phyloP scores from a whole-genome alignment of 305 asterid species.

The Coffea humblotiana region DNA sequence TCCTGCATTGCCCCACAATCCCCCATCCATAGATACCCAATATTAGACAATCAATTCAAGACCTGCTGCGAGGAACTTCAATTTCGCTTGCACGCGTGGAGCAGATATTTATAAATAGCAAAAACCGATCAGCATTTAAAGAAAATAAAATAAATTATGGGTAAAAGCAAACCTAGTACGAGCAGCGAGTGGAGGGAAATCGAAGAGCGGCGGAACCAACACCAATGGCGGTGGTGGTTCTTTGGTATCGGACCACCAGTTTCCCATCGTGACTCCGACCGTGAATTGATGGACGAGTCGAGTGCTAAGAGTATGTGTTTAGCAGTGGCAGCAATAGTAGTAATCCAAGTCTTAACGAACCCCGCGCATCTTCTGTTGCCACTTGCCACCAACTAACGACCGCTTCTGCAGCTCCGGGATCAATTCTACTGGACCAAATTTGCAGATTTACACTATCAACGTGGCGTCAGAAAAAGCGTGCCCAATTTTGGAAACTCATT shows the following conservation, averaged over 20 bases:
- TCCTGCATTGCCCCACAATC: constrained; percentile 48
- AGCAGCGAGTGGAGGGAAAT: constrained; percentile 88
- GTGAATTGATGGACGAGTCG: neutral
- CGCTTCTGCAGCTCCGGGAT: constrained; percentile 26
- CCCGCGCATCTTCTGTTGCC: constrained; percentile 18
- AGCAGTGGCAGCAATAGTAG: neutral
- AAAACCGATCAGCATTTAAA: neutral
- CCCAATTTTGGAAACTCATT: neutral
- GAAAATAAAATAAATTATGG: neutral
- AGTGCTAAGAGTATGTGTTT: neutral
- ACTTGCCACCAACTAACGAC: constrained; percentile 25
- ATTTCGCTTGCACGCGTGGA: neutral
- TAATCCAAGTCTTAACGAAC: constrained; percentile 25
- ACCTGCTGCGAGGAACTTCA: neutral
- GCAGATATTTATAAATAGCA: neutral
- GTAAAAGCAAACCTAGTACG: constrained; percentile 57
- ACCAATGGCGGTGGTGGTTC: constrained; percentile 81
- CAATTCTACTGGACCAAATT: neutral
- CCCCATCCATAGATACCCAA: neutral
- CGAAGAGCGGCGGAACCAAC: constrained; percentile 89
- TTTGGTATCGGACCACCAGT: constrained; percentile 33
- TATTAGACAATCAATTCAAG: neutral
- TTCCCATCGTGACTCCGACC: constrained; percentile 50
- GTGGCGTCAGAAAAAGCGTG: constrained; percentile 24
- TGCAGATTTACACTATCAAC: constrained; percentile 12